A percentile compares a stretch with the other conserved stretches of the same genome.
Conservation (phyloP, 2,329 filamentous ascomycete species). For the Cladosporium sp. region DNA sequence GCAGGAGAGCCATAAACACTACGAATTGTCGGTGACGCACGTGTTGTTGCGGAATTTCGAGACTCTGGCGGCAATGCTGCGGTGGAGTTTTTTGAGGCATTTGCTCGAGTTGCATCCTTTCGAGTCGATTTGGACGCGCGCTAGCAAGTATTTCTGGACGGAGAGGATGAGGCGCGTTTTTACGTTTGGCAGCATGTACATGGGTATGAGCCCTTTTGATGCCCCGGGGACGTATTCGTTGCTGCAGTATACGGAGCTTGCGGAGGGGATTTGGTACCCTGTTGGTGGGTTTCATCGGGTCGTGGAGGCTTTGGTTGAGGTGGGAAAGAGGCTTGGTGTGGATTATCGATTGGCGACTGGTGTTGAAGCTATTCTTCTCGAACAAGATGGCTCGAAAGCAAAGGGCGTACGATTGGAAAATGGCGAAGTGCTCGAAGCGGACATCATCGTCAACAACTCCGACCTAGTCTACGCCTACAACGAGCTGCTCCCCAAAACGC, state of each 20-base stretch:
- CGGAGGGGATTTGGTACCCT: conserved; percentile 73
- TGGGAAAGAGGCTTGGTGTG: conserved; percentile 59
- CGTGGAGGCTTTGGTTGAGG: conserved; percentile 57
- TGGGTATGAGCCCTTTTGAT: conserved; percentile 75
- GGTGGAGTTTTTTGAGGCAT: conserved; percentile 55
- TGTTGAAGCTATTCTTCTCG: conserved; percentile 53
- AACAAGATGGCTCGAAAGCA: conserved; percentile 47
- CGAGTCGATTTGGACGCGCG: conserved; percentile 63
- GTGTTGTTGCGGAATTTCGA: conserved; percentile 65
- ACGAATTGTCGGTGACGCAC: conserved; percentile 61
- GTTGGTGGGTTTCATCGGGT: conserved; percentile 63
- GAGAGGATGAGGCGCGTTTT: conserved; percentile 66
- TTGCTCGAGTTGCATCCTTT: conserved; percentile 63
- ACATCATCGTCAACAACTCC: conserved; percentile 66
- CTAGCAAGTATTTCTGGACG: conserved; percentile 63
- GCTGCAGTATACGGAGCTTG: conserved; percentile 69
- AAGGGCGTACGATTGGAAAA: conserved; percentile 56
- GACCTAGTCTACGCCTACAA: conserved; percentile 72
- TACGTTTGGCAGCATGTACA: conserved; percentile 77
- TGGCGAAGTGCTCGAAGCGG: conserved; percentile 56
- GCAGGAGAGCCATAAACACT: conserved; percentile 63
- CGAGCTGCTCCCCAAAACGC: conserved; percentile 54
- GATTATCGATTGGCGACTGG: conserved; percentile 57
- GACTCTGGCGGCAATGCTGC: conserved; percentile 52
- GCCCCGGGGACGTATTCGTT: conserved; percentile 70